Conservation (phyloP, 306 rosid species). For the Datisca glomerata region DNA sequence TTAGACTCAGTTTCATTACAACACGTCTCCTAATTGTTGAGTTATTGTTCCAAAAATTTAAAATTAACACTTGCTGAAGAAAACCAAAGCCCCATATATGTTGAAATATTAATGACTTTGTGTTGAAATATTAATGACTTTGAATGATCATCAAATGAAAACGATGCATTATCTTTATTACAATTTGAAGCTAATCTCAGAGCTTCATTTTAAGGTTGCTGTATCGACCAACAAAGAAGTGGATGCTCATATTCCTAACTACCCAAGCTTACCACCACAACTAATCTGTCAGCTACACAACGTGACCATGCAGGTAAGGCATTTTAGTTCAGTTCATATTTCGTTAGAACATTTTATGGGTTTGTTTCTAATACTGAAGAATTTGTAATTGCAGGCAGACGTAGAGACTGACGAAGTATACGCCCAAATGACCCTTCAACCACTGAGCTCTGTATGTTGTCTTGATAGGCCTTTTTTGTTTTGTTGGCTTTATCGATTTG, state of each 20-base stretch:
- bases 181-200: too few relatives aligned
- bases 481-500: conserved; percentile 2
- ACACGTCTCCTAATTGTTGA: too few relatives aligned
- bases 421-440: conserved; percentile 95
- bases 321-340: conserved; percentile 10
- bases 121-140: too few relatives aligned
- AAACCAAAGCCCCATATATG: too few relatives aligned
- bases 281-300: conserved; percentile 95
- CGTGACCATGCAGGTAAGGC: conserved; percentile 87
- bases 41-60: too few relatives aligned
- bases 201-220: conserved; percentile 59
- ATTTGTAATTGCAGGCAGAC: conserved; percentile 63
- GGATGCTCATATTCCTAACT: conserved; percentile 79
- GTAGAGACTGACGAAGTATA: conserved; percentile 84
- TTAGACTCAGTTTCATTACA: too few relatives aligned
- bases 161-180: too few relatives aligned
- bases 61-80: too few relatives aligned
- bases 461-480: neutral
- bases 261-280: conserved; percentile 92
- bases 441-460: conserved; percentile 59
- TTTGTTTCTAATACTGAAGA: conserved; percentile 5
- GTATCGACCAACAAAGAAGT: conserved; percentile 93
- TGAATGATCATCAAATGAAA: too few relatives aligned
- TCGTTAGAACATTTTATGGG: neutral
- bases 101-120: too few relatives aligned